These are phyloP conservation scores for Chrysanthemum makinoi DNA, from an alignment of 129 eudicot genomes.

Conservation along the genomic window DNA sequence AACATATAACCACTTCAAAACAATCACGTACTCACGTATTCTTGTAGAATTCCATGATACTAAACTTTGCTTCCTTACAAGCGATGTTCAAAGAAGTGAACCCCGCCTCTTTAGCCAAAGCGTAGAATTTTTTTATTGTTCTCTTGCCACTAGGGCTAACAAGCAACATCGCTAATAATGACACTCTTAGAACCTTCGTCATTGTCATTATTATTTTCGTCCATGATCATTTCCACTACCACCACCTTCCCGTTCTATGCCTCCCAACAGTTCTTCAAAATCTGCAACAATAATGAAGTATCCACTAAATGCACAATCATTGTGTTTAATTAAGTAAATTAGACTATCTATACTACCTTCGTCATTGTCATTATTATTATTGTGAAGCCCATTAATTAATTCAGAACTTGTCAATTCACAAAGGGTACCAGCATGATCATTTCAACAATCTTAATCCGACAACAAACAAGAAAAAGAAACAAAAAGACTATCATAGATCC, in stretches of 20 bases:
- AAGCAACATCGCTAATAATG: slow-evolving; percentile 17
- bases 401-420: no score
- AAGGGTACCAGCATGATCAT: no score
- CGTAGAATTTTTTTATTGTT: slow-evolving; percentile 24
- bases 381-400: no score
- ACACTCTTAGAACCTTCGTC: slow-evolving; percentile 18
- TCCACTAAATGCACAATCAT: no score
- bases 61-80: slow-evolving; percentile 21
- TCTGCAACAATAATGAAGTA: no score
- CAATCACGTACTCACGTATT: background rate
- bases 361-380: no score
- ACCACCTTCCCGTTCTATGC: slow-evolving; percentile 34
- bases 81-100: slow-evolving; percentile 18
- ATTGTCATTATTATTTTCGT: slow-evolving; percentile 8
- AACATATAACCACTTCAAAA: background rate
- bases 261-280: no score
- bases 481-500: no score
- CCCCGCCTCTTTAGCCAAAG: slow-evolving; percentile 37
- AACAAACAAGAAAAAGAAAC: no score
- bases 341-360: no score
- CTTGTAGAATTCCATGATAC: slow-evolving; percentile 43
- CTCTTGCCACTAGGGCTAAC: slow-evolving; percentile 44
- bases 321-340: no score
- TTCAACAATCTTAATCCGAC: no score
- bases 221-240: slow-evolving; percentile 34